Percentiles rank a stretch among this genome's conserved stretches.
Evolutionary conservation across 2,329 filamentous ascomycete species (phyloP).

Genomic region (Juglanconis oblonga): DNA sequence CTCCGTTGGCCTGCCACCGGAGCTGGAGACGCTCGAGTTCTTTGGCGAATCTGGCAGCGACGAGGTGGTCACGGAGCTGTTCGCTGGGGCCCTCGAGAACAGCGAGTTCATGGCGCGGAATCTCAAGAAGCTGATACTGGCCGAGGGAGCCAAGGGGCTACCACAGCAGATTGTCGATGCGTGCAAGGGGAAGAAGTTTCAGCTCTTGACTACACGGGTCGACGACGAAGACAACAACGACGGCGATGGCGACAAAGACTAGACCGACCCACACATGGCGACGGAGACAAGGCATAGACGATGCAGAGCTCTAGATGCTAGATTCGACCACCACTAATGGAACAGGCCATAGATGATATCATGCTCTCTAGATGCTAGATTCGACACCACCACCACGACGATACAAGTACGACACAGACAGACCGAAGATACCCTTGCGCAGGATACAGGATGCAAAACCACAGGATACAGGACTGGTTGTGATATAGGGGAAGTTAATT

Average conservation of each 20-base stretch:
- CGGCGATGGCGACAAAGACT: neutral
- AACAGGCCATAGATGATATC: neutral
- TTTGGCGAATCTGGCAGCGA: conserved; percentile 44
- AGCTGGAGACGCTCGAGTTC: conserved; percentile 43
- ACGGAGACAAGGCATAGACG: neutral
- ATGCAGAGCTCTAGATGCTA: neutral
- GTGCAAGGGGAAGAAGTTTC: conserved; percentile 30
- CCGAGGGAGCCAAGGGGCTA: conserved; percentile 28
- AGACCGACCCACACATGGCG: neutral
- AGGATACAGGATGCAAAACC: neutral
- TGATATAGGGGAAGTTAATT: no score
- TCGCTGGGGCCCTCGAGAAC: conserved; percentile 39
- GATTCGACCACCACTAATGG: neutral
- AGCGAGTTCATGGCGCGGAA: conserved; percentile 34
- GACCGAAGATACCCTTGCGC: neutral
- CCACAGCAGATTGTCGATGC: conserved; percentile 33
- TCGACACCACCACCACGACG: neutral
- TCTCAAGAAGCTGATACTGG: conserved; percentile 36
- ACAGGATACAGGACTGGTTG: no score
- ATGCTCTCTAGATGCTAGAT: neutral
- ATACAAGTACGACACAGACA: conserved; percentile 1
- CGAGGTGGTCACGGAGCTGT: conserved; percentile 43
- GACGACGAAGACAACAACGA: neutral
- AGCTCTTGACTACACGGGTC: conserved; percentile 28
- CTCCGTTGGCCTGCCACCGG: conserved; percentile 45